A percentile compares a stretch with the other conserved stretches of the same genome.
phyloP scores from a whole-genome alignment of 177 flowering plant genomes.

The Vitis hybrid region DNA sequence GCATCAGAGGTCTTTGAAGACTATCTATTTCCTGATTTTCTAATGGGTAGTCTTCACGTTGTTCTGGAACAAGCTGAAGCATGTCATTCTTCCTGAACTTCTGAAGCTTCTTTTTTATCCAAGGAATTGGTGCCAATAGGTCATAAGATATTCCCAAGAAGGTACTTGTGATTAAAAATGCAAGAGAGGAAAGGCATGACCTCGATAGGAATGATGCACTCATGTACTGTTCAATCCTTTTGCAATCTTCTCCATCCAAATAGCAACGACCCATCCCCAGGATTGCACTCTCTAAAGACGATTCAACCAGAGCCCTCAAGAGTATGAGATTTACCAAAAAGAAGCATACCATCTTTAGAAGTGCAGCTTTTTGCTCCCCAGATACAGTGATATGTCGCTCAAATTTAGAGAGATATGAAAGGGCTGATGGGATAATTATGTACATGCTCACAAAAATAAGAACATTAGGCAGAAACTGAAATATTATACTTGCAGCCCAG shows the following conservation, averaged over 20 bases:
- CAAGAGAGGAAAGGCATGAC: constrained; percentile 94
- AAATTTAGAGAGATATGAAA: constrained; percentile 86
- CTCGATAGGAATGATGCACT: constrained; percentile 87
- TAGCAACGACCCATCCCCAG: constrained; percentile 92
- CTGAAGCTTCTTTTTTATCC: constrained; percentile 89
- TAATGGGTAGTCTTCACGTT: constrained; percentile 70
- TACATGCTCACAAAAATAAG: constrained; percentile 97
- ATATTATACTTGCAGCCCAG: constrained; percentile 78
- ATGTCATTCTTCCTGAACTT: constrained; percentile 91
- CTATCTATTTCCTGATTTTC: constrained; percentile 51
- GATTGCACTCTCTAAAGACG: constrained; percentile 82
- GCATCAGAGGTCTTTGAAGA: constrained; percentile 66
- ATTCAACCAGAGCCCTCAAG: constrained; percentile 81
- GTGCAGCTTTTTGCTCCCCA: constrained; percentile 95
- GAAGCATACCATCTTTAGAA: constrained; percentile 96
- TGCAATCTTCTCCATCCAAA: constrained; percentile 98
- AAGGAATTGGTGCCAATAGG: constrained; percentile 90
- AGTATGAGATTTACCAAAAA: constrained; percentile 93
- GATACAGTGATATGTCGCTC: constrained; percentile 91
- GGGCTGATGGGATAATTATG: constrained; percentile 84
- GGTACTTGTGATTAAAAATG: constrained; percentile 91
- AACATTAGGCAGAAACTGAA: constrained; percentile 95
- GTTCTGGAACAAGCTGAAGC: constrained; percentile 96
- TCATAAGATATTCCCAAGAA: constrained; percentile 96
- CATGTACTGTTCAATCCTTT: constrained; percentile 88